Evolutionary conservation across 768 basidiomycete species (phyloP), one percentile per base, ranked within the genome.

Genomic region (Phylloporus sp.): DNA sequence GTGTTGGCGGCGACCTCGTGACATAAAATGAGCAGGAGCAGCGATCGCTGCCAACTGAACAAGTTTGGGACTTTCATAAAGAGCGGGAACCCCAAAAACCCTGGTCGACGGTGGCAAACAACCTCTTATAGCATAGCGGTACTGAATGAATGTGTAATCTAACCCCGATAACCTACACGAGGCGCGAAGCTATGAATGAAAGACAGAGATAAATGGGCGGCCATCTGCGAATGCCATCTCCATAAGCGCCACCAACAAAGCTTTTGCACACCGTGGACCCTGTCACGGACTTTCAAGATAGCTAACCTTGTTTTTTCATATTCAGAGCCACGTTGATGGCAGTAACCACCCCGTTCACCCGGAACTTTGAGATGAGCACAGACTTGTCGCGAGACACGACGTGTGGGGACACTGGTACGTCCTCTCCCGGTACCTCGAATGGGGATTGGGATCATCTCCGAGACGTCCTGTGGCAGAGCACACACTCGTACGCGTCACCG

Each of bases 391-490:
- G 2, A 50, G 58, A 58, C 86, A 88, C 10, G 65, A 66, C 10
- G 49, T 53, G 42, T 74, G 62, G 4, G 81, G 82, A 67, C 85
- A 88, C 4, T 74, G 57, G 59, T 82, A 86, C 2, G 76, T 70
- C 60, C 71, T 74, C 2, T 76, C 72, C 54, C 75, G 65, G 59
- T 87, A 86, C 3, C 61, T 69, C 3, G 86, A 81, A 66, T 88
- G 88, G 54, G 76, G 71, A 59, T 88, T 85, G 43, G 88, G 73
- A 6, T 66, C 69, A 0, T 16, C 12, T 59, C 46, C 58, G 27
- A 58, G 75, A 82, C 15, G 47, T 57, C 26, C 46, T 50, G 61
- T 80, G 75, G 64, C 86, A 88, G 24, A 88, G 65, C 60, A 80
- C 80, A 64, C 86, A 88, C 65, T 88, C 84, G 63, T 73, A 88